Conservation (phyloP, 2,329 filamentous ascomycete species). For the Colletotrichum endophyticum region DNA sequence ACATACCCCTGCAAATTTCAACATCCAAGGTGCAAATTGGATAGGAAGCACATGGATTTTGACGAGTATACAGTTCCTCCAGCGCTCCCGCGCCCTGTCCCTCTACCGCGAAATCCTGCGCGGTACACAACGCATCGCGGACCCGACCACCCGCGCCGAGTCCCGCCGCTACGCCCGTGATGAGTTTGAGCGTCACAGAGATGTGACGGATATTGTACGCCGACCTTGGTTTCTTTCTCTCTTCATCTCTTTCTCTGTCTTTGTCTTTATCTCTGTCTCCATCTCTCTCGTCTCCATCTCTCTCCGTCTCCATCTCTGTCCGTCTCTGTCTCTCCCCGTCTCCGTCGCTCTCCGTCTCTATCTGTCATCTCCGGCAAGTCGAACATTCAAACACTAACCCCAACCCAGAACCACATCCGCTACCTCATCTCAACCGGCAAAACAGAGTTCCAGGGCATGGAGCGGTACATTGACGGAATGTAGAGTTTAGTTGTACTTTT, state of each 20-base stretch:
- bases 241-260: too few relatives aligned
- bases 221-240: neutral
- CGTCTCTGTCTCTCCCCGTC: too few relatives aligned
- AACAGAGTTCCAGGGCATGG: slow-evolving; percentile 69
- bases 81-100: slow-evolving; percentile 57
- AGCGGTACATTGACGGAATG: slow-evolving; percentile 57
- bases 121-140: slow-evolving; percentile 55
- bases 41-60: neutral
- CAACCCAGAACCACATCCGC: slow-evolving; percentile 58
- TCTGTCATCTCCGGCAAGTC: neutral
- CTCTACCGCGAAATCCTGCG: slow-evolving; percentile 65
- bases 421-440: slow-evolving; percentile 70
- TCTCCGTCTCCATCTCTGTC: too few relatives aligned
- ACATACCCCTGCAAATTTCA: neutral
- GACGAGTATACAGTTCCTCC: slow-evolving; percentile 56
- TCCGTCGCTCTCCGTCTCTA: slow-evolving; percentile 19
- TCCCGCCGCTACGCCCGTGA: slow-evolving; percentile 61
- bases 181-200: slow-evolving; percentile 65
- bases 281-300: too few relatives aligned
- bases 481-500: slow-evolving; percentile 25
- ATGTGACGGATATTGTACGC: slow-evolving; percentile 59
- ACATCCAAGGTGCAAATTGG: neutral
- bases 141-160: slow-evolving; percentile 57
- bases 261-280: neutral
- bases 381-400: neutral